These are phyloP conservation scores for sweet orange (Citrus sinensis) DNA, from an alignment of 345 rosid species.

Conservation along the genomic window DNA sequence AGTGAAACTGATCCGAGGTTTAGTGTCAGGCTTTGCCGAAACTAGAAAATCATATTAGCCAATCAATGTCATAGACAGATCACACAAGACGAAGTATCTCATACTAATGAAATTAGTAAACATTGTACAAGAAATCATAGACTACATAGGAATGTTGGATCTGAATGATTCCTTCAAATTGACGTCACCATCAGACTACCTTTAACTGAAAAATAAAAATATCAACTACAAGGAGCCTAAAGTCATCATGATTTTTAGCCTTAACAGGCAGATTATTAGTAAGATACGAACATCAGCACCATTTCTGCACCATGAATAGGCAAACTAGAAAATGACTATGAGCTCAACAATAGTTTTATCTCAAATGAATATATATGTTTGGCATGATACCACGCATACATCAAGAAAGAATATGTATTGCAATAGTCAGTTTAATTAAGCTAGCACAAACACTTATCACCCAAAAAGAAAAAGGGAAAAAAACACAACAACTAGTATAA, in stretches of 20 bases:
- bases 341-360: too few species aligned
- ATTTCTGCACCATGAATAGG: too few species aligned
- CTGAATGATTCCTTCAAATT: too few species aligned
- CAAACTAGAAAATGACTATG: too few species aligned
- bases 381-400: not conserved
- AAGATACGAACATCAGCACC: too few species aligned
- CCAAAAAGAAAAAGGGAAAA: too few species aligned
- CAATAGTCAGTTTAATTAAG: not conserved
- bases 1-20: not conserved
- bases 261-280: too few species aligned
- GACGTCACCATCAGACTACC: too few species aligned
- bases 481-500: not conserved
- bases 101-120: not conserved
- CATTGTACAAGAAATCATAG: not conserved
- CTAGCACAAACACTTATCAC: too few species aligned
- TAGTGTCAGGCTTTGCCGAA: not conserved
- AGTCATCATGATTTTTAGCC: not conserved
- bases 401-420: not conserved
- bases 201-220: too few species aligned
- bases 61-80: not conserved
- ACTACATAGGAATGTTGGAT: not conserved
- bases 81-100: not conserved
- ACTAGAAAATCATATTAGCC: not conserved
- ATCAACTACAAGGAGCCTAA: not conserved
- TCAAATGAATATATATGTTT: not conserved